phyloP scores from a whole-genome alignment of 2,329 filamentous ascomycete genomes.

The Tolypocladium guangdongense region DNA sequence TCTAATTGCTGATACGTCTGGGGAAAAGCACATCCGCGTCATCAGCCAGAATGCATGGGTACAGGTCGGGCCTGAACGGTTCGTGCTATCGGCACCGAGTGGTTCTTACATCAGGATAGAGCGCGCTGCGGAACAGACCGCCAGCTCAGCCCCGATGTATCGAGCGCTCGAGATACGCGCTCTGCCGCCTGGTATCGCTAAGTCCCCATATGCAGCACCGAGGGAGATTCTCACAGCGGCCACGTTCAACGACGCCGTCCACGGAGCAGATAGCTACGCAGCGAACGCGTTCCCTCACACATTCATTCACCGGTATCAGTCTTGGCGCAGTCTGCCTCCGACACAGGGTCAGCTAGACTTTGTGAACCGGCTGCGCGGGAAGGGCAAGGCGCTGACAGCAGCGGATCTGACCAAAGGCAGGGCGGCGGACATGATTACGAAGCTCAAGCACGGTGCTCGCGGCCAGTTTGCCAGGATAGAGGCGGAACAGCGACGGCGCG shows the following conservation, averaged over 20 bases:
- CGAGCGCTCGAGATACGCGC: conserved; percentile 37
- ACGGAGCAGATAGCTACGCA: conserved; percentile 76
- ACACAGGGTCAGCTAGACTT: conserved; percentile 55
- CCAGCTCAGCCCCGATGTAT: conserved; percentile 18
- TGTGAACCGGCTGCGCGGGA: conserved; percentile 52
- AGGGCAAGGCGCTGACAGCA: conserved; percentile 39
- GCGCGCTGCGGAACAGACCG: conserved; percentile 13
- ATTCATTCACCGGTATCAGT: conserved; percentile 54
- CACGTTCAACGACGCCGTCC: conserved; percentile 65
- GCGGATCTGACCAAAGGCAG: conserved; percentile 63
- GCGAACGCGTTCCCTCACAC: conserved; percentile 50
- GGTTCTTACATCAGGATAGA: conserved; percentile 52
- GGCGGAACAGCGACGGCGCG: conserved; percentile 38
- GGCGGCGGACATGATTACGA: conserved; percentile 85
- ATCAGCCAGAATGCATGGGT: conserved; percentile 78
- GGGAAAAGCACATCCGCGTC: conserved; percentile 66
- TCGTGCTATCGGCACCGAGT: conserved; percentile 55
- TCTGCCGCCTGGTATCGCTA: conserved; percentile 31
- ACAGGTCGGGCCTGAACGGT: conserved; percentile 56
- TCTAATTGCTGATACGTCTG: conserved; percentile 69
- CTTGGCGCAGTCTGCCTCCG: conserved; percentile 61
- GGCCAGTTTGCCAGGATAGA: conserved; percentile 47
- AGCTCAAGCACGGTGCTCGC: conserved; percentile 72
- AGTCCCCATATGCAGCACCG: conserved; percentile 56
- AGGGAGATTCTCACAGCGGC: conserved; percentile 53